Evolutionary conservation across 441 rosid genomes (phyloP), one percentile per base, ranked within the genome.

Genomic region (Eruca vesicaria): DNA sequence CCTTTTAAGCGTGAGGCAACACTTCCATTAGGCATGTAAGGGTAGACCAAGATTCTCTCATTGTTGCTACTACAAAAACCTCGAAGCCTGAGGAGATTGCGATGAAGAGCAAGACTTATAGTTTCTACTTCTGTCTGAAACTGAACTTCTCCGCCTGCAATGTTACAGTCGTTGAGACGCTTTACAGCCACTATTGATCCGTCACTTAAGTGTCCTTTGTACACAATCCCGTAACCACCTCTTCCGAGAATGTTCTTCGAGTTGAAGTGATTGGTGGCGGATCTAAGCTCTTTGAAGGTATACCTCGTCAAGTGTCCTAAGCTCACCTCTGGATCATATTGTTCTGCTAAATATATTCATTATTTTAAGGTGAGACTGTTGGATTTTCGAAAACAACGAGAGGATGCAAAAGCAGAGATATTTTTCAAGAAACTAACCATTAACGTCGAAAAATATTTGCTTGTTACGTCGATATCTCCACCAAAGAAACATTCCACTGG

Each of bases 121-220:
- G 96, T 94, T 82, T 89, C 96, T 57, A 94, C 94, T 84, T 94
- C 97, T 10, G 97, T 94, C 84, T 94, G 98, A 78, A 94, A 94
- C 78, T 94, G 99, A 78, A 89, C 86, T 81, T 94, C 99, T 10
- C 99, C 98, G 2, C 93, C 98, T 0, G 90, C 95, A 36, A 86
- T 80, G 79, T 89, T 90, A 78, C 86, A 87, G 83, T 94, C 99
- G 73, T 89, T 94, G 75, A 94, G 91, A 84, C 99, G 89, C 85
- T 94, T 94, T 18, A 94, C 97, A 75, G 98, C 99, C 58, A 94
- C 94, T 75, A 92, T 29, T 9, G 87, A 81, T 29, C 97, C 92
- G 62, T 94, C 97, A 57, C 55, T 77, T 74, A 94, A 78, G 80
- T 86, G 80, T 28, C 99, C 99, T 80, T 89, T 94, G 88, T 86